phyloP scores from a whole-genome alignment of 106 monocot genomes.

The Xerophyta viscosa region DNA sequence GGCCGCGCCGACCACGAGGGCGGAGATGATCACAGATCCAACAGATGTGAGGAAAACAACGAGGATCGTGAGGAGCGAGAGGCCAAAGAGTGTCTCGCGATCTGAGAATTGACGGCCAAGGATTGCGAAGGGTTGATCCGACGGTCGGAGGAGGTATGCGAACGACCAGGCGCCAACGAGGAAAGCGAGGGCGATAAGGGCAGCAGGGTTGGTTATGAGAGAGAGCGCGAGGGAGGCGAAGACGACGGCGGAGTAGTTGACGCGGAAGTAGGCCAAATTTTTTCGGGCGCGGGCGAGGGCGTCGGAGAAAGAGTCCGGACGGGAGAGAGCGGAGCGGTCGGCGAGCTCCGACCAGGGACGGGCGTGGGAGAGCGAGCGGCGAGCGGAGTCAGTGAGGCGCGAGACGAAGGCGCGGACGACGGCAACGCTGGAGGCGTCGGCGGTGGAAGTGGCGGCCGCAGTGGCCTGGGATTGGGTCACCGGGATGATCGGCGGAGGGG shows the following conservation, averaged over 20 bases:
- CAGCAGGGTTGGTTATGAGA: background rate
- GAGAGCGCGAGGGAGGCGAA: background rate
- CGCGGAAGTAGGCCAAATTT: background rate
- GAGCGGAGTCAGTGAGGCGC: background rate
- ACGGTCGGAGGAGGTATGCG: background rate
- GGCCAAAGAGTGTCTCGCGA: background rate
- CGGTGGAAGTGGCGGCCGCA: background rate
- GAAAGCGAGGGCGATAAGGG: background rate
- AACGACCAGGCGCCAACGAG: background rate
- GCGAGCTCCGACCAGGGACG: background rate
- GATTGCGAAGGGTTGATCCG: background rate
- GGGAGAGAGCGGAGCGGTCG: background rate
- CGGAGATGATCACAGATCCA: conserved; percentile 1
- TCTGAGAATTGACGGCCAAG: background rate
- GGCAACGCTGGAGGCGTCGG: background rate
- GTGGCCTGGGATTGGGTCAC: background rate
- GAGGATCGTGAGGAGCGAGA: background rate
- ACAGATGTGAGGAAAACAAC: background rate
- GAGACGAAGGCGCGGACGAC: background rate
- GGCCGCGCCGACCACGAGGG: background rate
- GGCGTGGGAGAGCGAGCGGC: background rate
- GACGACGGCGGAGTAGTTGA: background rate
- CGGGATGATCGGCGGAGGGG: conserved; percentile 1
- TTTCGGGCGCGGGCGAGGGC: background rate
- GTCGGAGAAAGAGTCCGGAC: background rate